Evolutionary conservation across 768 basidiomycete species (phyloP), one percentile per base, ranked within the genome.

Genomic region (Termitomyces titanicus): DNA sequence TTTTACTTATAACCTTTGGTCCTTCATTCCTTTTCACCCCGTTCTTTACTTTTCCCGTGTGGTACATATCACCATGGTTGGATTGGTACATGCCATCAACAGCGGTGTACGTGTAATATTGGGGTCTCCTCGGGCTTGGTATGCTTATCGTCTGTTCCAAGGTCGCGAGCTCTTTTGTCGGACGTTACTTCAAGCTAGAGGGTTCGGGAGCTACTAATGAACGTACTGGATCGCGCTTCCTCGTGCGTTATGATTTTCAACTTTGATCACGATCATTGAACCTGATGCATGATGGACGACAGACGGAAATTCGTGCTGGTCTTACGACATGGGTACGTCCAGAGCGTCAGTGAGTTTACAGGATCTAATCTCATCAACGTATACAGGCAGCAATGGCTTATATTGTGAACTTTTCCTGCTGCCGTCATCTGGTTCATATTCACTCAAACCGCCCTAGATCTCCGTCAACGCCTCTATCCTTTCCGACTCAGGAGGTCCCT

Each of bases 401-500:
- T 71, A 91, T 92, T 56, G 88, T 88, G 55, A 62, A 83, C 64
- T 20, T 52, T 40, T 51, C n/a, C n/a, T 54, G 29, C 5, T 47
- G 33, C 29, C 11, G 35, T 45, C 18, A 15, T 43, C 6, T 17
- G 33, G 17, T 7, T 27, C 20, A 0, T 11, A 27, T 38, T 22
- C 37, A 52, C 53, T 44, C 58, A 50, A 48, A 13, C 27, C 31
- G 33, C 25, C 47, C 17, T 57, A 90, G 87, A 90, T 92, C 58
- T 88, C 89, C 24, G 92, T 94, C 64, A 94, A 94, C 64, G 89
- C 92, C 5, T 75, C 85, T 15, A 91, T 94, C 60, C 66, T 94
- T 33, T 77, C 83, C 3, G 83, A 86, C 61, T 79, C 86, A 1
- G 92, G 92, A 44, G 92, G 92, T 52, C 86, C 90, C 4, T 94